These are phyloP conservation scores for Heimioporus retisporus DNA, from an alignment of 1,284 basidiomycete genomes.

Conservation along the genomic window DNA sequence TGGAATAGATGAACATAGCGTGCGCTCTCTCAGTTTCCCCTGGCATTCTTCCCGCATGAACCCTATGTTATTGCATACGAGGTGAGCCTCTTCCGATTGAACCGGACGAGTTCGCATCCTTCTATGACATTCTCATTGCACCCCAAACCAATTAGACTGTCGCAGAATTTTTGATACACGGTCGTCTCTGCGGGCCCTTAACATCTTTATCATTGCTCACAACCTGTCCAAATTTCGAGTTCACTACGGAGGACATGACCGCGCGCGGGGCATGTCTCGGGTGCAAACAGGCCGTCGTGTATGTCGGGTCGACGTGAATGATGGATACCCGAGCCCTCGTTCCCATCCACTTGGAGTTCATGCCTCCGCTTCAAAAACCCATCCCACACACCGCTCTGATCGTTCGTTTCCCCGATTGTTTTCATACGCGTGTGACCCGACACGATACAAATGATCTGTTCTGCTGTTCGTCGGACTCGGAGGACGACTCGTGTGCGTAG, in stretches of 20 bases:
- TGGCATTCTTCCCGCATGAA: too few species aligned
- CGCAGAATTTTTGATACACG: too few species aligned
- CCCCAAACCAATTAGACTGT: too few species aligned
- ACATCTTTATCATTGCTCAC: too few species aligned
- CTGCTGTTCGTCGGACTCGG: constrained; percentile 25
- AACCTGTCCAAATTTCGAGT: too few species aligned
- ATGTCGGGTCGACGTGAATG: constrained; percentile 25
- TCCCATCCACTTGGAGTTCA: background rate
- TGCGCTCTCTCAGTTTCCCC: too few species aligned
- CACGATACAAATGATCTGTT: constrained; percentile 25
- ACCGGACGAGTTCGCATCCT: too few species aligned
- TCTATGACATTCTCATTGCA: too few species aligned
- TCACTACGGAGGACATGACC: constrained; percentile 36
- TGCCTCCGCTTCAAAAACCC: background rate
- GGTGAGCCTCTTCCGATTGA: too few species aligned
- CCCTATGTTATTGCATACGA: too few species aligned
- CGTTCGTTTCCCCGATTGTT: constrained; percentile 1
- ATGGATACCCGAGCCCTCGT: background rate
- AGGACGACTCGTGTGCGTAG: constrained; percentile 27
- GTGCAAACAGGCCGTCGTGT: constrained; percentile 22
- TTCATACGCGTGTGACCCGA: background rate
- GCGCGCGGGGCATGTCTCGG: constrained; percentile 35
- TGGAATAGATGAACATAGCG: too few species aligned
- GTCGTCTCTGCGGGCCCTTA: too few species aligned
- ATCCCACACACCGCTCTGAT: background rate